These are phyloP conservation scores for Chlorella vulgaris DNA, from an alignment of 139 green algal species.

Conservation along the genomic window DNA sequence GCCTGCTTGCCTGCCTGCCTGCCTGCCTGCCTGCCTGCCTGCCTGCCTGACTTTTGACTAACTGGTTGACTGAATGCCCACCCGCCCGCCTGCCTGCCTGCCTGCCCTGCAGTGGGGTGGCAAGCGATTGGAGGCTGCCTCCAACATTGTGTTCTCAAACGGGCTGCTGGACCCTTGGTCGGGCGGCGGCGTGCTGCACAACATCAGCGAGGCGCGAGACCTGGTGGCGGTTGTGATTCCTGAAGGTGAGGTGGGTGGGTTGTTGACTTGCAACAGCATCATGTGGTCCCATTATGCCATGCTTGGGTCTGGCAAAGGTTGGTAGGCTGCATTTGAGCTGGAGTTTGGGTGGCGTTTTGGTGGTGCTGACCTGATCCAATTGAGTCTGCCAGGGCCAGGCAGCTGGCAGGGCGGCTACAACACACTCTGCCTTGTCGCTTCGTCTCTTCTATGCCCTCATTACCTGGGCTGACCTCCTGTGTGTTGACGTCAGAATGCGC, in stretches of 20 bases:
- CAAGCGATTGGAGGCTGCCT: constrained; percentile 32
- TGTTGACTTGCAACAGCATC: neutral
- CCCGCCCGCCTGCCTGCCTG: neutral
- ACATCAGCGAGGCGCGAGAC: constrained; percentile 44
- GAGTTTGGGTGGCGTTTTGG: no score
- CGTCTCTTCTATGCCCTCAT: no score
- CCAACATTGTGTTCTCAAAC: constrained; percentile 63
- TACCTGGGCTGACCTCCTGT: no score
- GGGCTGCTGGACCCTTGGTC: constrained; percentile 61
- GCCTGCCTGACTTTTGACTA: neutral
- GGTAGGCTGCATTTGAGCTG: no score
- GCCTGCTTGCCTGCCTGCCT: neutral
- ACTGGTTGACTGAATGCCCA: no score
- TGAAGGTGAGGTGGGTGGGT: constrained; percentile 39
- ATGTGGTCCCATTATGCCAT: no score
- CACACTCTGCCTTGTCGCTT: no score
- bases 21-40: neutral
- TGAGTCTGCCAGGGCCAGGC: no score
- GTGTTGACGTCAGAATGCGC: no score
- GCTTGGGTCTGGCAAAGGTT: no score
- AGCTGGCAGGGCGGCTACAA: no score
- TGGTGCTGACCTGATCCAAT: no score
- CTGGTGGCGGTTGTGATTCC: constrained; percentile 65
- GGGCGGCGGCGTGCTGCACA: constrained; percentile 45
- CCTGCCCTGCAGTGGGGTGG: constrained; percentile 11